A percentile compares a stretch with the other conserved stretches of the same genome.
phyloP scores from a whole-genome alignment of 768 basidiomycete species.

The Xanthoconium purpureum region DNA sequence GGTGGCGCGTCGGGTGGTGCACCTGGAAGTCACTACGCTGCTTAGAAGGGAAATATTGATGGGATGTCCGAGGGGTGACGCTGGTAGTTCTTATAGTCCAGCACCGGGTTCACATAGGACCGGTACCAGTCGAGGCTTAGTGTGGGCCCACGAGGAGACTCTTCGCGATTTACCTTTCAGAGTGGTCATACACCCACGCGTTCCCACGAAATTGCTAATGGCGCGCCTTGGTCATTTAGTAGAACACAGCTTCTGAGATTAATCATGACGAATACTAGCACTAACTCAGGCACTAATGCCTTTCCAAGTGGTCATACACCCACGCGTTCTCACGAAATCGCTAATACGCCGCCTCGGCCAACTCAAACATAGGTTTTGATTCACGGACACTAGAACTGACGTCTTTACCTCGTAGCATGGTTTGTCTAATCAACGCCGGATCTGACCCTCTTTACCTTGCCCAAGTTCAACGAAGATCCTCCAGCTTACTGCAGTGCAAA shows the following conservation, averaged over 20 bases:
- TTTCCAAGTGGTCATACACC: slow-evolving; percentile 17
- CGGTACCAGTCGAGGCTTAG: not conserved
- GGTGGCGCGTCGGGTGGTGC: slow-evolving; percentile 1
- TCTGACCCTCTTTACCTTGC: not conserved
- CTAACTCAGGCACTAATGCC: slow-evolving; percentile 4
- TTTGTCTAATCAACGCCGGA: no score
- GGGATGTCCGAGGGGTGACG: not conserved
- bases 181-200: slow-evolving; percentile 23
- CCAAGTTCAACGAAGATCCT: not conserved
- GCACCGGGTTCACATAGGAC: no score
- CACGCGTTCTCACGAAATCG: slow-evolving; percentile 27
- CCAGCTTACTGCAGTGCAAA: not conserved
- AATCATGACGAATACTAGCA: no score
- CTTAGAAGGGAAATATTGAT: slow-evolving; percentile 3
- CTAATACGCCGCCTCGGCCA: not conserved
- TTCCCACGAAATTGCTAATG: slow-evolving; percentile 18
- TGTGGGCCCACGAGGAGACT: slow-evolving; percentile 4
- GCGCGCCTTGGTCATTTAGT: not conserved
- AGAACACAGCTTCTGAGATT: no score
- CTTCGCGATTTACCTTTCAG: slow-evolving; percentile 22
- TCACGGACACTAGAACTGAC: not conserved
- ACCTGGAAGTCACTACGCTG: not conserved
- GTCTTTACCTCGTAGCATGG: no score
- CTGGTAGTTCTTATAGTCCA: slow-evolving; percentile 18
- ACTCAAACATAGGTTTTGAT: no score